Evolutionary conservation across 164 flowering plant species (phyloP), one percentile per base, ranked within the genome.

Genomic region (Houttuynia cordata): DNA sequence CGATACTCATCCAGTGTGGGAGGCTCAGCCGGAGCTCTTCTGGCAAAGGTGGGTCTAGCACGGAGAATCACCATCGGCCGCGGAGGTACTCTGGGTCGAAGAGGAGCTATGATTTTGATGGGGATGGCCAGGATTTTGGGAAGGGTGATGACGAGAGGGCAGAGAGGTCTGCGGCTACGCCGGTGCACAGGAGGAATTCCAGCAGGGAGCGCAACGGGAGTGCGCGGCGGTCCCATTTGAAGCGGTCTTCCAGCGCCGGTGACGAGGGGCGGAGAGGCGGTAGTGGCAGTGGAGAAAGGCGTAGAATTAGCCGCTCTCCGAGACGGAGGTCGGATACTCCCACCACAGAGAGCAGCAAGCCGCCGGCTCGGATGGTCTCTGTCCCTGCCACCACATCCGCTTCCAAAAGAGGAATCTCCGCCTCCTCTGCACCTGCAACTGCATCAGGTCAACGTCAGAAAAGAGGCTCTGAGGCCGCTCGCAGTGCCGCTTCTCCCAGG

Each of bases 1-100:
- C 97, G 1, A 93, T 93, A 64, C 69, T 93, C 51, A 84, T 93
- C 0, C 97, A 91, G 68, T 94, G 97, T 30, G 99, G 99, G 10
- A 62, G 96, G 71, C 86, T 94, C 6, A 91, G 97, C 77, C 70
- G 94, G 15, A 86, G 89, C 78, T 90, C 97, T 3, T 84, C 96
- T 22, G 87, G 83, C 1, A 84, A 79, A 57, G 64, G 67, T 57
- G 7, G 63, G 50, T 24, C 39, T 24, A 51, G 57, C 18, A 58
- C 57, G 25, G 59, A 52, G 54, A 53, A 42, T 37, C 61, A 60
- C 23, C 40, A 9, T 25, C 60, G 63, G 22, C 64, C 73, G 17
- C 72, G 77, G 62, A 88, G 73, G 70, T 85, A 85, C 69, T 76
- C 88, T 3, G 95, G 97, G 1, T 84, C 95, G 0, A 93, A 93